A percentile compares a stretch with the other conserved stretches of the same genome.
Conservation (phyloP, 805 yeast genomes). For the Schwanniomyces occidentalis region DNA sequence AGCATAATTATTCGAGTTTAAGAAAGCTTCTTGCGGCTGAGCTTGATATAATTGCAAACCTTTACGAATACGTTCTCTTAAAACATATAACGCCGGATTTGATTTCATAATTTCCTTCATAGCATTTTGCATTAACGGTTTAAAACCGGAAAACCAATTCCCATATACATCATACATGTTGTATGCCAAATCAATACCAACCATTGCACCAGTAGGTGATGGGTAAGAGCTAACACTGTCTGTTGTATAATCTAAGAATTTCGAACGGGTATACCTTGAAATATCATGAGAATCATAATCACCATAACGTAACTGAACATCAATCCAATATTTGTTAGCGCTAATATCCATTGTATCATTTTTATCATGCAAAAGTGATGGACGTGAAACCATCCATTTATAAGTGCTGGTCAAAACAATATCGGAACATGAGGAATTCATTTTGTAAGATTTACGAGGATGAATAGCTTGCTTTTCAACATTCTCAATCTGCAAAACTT, state of each 20-base stretch:
- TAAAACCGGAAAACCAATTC: conserved; percentile 95
- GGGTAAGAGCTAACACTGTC: conserved; percentile 87
- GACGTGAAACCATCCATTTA: conserved; percentile 81
- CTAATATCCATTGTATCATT: conserved; percentile 64
- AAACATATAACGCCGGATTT: conserved; percentile 87
- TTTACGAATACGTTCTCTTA: conserved; percentile 91
- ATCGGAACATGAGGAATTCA: conserved; percentile 96
- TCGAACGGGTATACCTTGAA: conserved; percentile 88
- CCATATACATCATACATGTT: conserved; percentile 97
- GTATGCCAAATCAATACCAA: conserved; percentile 91
- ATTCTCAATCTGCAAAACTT: conserved; percentile 75
- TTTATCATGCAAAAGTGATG: conserved; percentile 74
- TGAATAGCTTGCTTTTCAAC: conserved; percentile 93
- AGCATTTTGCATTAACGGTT: conserved; percentile 85
- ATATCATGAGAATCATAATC: conserved; percentile 98
- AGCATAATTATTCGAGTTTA: conserved; percentile 86
- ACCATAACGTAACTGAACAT: conserved; percentile 92
- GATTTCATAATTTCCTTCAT: conserved; percentile 93
- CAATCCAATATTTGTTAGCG: conserved; percentile 85
- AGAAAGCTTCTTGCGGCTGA: conserved; percentile 87
- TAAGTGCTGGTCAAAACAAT: conserved; percentile 71
- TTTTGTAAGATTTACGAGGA: conserved; percentile 94
- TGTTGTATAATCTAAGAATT: conserved; percentile 87
- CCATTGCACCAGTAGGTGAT: conserved; percentile 86
- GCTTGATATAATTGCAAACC: conserved; percentile 92